phyloP scores from a whole-genome alignment of 108 stramenopile species.

The Chaetoceros tenuissimus region DNA sequence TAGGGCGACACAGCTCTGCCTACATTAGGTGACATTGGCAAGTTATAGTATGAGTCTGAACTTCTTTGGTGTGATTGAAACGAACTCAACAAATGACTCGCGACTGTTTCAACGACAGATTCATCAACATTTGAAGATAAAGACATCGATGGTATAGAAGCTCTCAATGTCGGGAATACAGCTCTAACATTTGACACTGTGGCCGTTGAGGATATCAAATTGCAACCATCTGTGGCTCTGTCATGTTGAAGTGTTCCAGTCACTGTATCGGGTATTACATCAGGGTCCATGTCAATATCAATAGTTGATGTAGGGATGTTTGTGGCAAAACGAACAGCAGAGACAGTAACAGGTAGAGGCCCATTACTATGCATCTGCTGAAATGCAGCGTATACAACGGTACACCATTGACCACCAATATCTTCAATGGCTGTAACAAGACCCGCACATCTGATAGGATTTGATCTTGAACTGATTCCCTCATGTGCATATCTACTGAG shows the following conservation, averaged over 20 bases:
- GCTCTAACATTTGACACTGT: not conserved
- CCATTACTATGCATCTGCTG: not conserved
- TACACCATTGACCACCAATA: not conserved
- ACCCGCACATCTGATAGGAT: not conserved
- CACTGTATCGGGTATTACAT: not conserved
- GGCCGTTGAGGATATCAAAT: not conserved
- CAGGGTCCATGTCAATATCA: not conserved
- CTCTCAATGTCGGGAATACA: not conserved
- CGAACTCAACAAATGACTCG: not conserved
- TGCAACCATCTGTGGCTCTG: not conserved
- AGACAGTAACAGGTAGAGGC: not conserved
- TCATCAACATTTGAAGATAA: not conserved
- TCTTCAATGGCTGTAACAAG: not conserved
- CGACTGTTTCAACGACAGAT: not conserved
- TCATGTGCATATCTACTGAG: not conserved
- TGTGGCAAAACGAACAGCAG: not conserved
- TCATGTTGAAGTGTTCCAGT: not conserved
- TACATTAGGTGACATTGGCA: not conserved
- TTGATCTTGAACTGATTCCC: not conserved
- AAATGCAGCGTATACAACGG: not conserved
- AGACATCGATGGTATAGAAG: not conserved
- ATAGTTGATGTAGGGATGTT: not conserved
- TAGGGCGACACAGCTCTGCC: not conserved
- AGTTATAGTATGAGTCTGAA: not conserved
- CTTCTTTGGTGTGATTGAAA: not conserved